phyloP scores from a whole-genome alignment of 164 flowering plant genomes.

The Dillenia turbinata region DNA sequence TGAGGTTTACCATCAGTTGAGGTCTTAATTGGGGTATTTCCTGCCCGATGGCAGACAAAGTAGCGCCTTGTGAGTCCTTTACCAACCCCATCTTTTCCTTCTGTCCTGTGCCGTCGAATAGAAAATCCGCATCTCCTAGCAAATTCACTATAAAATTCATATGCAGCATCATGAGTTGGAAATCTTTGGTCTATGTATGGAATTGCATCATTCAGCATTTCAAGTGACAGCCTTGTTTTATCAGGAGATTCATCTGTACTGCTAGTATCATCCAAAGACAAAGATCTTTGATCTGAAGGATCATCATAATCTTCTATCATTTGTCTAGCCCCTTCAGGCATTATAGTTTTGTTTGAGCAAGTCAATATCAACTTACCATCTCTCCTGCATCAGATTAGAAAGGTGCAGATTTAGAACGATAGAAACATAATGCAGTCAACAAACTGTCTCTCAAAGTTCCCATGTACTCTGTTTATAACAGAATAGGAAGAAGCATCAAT shows the following conservation, averaged over 20 bases:
- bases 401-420: too few relatives aligned
- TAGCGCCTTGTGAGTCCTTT: conserved; percentile 91
- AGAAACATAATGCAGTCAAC: too few relatives aligned
- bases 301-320: conserved; percentile 68
- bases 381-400: too few relatives aligned
- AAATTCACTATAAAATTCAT: conserved; percentile 83
- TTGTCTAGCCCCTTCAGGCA: conserved; percentile 59
- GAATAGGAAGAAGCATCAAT: too few relatives aligned
- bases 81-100: conserved; percentile 95
- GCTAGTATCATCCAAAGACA: conserved; percentile 77
- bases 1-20: conserved; percentile 69
- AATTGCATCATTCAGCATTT: conserved; percentile 48
- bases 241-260: conserved; percentile 87
- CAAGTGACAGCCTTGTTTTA: conserved; percentile 66
- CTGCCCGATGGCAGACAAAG: conserved; percentile 97
- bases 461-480: too few relatives aligned
- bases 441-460: too few relatives aligned
- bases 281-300: conserved; percentile 76
- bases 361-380: too few relatives aligned
- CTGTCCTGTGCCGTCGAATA: conserved; percentile 84
- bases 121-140: conserved; percentile 89
- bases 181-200: conserved; percentile 89
- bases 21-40: conserved; percentile 77
- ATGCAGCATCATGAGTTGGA: conserved; percentile 84
- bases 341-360: conserved; percentile 5